Evolutionary conservation across 768 basidiomycete genomes (phyloP).

Genomic region (Termitomyces sp.): DNA sequence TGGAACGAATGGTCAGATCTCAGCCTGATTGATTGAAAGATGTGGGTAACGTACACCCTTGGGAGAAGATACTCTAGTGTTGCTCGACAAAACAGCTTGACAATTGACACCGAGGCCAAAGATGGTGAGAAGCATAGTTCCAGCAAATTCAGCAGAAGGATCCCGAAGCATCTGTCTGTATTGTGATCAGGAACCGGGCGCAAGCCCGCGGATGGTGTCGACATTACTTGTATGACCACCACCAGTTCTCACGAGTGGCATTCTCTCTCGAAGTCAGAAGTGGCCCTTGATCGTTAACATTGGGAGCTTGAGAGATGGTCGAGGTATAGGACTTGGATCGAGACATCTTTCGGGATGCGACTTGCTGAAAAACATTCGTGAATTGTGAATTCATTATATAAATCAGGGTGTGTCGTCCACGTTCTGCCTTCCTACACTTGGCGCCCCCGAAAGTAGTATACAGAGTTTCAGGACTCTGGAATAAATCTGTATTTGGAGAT

Average conservation of each 20-base stretch:
- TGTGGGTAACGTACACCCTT: conserved; percentile 41
- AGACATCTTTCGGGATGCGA: conserved; percentile 1
- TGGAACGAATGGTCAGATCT: conserved; percentile 13
- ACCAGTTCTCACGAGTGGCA: conserved; percentile 13
- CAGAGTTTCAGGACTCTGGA: neutral
- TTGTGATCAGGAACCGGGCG: neutral
- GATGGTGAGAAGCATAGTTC: conserved; percentile 49
- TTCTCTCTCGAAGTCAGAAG: neutral
- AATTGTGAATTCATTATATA: neutral
- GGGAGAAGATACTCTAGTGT: conserved; percentile 32
- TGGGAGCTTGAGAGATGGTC: neutral
- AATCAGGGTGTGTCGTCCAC: conserved; percentile 9
- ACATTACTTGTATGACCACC: conserved; percentile 27
- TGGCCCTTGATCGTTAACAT: neutral
- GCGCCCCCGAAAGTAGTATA: neutral
- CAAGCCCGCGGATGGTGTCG: neutral
- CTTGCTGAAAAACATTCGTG: neutral
- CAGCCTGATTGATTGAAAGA: neutral
- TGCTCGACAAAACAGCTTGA: conserved; percentile 44
- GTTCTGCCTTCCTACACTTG: neutral
- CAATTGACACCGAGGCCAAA: conserved; percentile 49
- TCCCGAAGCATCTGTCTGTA: conserved; percentile 29
- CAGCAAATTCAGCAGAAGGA: conserved; percentile 51
- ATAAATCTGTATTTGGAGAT: neutral
- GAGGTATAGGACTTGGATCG: conserved; percentile 1